phyloP scores from a whole-genome alignment of 495 filamentous ascomycete genomes.

The Hyphodiscus hymeniophilus region DNA sequence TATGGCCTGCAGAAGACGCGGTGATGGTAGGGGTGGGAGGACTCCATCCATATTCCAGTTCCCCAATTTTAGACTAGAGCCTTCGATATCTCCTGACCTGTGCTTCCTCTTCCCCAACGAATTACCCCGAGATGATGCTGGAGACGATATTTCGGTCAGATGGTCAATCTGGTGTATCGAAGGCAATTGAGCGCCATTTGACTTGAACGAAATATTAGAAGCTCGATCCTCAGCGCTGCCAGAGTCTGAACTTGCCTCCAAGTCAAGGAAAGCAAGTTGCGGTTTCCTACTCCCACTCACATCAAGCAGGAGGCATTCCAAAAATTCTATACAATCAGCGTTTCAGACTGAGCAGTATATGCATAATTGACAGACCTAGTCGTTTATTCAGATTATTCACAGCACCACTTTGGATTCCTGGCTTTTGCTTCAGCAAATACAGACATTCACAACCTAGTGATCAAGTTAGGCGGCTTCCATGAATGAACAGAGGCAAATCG shows the following conservation, averaged over 20 bases:
- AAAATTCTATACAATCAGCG: slow-evolving; percentile 5
- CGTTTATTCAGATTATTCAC: slow-evolving; percentile 11
- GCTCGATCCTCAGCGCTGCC: slow-evolving; percentile 2
- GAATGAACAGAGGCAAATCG: background rate
- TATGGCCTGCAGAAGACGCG: slow-evolving; percentile 18
- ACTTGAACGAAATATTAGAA: no score
- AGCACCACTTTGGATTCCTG: slow-evolving; percentile 12
- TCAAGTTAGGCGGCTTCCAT: background rate
- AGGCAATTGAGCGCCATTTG: no score
- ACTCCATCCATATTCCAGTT: background rate
- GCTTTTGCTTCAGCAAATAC: slow-evolving; percentile 6
- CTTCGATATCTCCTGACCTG: background rate
- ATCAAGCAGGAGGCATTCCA: slow-evolving; percentile 14
- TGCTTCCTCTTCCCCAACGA: slow-evolving; percentile 5
- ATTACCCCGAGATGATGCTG: no score
- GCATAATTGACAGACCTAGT: slow-evolving; percentile 4
- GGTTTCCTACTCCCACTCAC: no score
- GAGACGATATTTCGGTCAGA: no score
- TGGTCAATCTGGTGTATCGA: no score
- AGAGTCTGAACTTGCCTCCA: background rate
- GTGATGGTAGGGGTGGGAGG: slow-evolving; percentile 1
- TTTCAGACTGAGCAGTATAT: background rate
- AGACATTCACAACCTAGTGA: slow-evolving; percentile 1
- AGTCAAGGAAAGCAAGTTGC: background rate
- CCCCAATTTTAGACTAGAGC: background rate